These are phyloP conservation scores for Lactarius sp. DNA, from an alignment of 768 basidiomycete genomes.

Conservation along the genomic window DNA sequence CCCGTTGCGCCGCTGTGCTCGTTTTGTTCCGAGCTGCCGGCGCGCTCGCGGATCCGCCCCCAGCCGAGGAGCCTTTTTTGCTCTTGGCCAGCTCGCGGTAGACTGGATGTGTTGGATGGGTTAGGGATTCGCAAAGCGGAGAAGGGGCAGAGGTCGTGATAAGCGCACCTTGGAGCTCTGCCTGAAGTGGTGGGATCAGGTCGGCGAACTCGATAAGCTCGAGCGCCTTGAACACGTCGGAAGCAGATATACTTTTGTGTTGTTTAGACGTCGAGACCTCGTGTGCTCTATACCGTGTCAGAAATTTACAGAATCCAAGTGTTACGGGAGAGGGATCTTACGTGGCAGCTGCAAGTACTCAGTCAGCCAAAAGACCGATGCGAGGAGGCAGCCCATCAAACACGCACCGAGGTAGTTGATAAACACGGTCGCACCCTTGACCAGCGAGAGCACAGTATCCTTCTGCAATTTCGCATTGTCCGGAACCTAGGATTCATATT, in stretches of 20 bases:
- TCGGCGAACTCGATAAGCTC: constrained; percentile 76
- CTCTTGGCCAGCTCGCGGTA: constrained; percentile 61
- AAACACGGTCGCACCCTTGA: constrained; percentile 90
- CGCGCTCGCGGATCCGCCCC: constrained; percentile 27
- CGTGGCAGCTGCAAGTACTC: constrained; percentile 9
- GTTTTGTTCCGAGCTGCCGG: constrained; percentile 18
- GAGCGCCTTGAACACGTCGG: constrained; percentile 85
- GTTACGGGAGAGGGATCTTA: constrained; percentile 40
- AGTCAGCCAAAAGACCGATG: not conserved
- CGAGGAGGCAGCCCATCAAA: not conserved
- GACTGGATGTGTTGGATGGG: constrained; percentile 36
- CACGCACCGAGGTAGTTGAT: constrained; percentile 86
- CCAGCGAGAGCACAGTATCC: constrained; percentile 77
- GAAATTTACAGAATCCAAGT: not conserved
- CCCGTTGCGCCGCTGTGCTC: constrained; percentile 1
- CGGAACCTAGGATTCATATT: constrained; percentile 53
- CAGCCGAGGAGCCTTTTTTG: constrained; percentile 43
- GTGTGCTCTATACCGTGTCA: constrained; percentile 57
- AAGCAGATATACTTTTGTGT: constrained; percentile 84
- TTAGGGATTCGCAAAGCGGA: not conserved
- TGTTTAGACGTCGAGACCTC: constrained; percentile 81
- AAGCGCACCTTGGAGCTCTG: constrained; percentile 56
- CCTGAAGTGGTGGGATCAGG: constrained; percentile 55
- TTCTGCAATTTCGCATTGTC: constrained; percentile 85
- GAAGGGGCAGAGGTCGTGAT: not conserved